Percentiles rank a stretch among this genome's conserved stretches.
Evolutionary conservation across 179 eudicot species (phyloP).

Genomic region (Beta macrorhiza): DNA sequence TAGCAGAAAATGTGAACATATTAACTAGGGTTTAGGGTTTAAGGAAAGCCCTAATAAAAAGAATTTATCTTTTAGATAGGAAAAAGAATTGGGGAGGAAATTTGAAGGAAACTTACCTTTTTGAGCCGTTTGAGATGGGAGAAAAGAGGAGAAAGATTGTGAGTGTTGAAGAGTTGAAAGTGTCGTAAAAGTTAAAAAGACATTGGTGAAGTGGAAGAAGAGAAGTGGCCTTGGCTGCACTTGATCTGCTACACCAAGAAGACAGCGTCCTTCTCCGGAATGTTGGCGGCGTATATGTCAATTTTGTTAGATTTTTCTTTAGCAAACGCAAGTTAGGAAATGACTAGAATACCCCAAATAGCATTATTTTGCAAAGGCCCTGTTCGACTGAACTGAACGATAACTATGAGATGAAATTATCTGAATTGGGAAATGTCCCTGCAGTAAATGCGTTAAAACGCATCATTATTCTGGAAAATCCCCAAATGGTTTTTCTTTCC

Average conservation of each 20-base stretch:
- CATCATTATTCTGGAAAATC: too few species aligned
- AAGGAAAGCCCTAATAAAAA: constrained; percentile 9
- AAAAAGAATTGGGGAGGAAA: background rate
- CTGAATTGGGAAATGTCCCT: too few species aligned
- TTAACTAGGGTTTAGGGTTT: constrained; percentile 38
- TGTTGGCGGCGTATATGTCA: constrained; percentile 4
- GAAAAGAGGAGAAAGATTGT: background rate
- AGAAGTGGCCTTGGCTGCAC: background rate
- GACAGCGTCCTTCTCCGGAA: background rate
- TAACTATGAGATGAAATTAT: too few species aligned
- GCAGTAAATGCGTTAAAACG: too few species aligned
- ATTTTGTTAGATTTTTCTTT: background rate
- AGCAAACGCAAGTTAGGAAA: background rate
- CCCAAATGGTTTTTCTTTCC: too few species aligned
- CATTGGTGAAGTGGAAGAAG: background rate
- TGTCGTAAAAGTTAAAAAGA: background rate
- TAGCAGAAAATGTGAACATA: background rate
- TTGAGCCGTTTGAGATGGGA: background rate
- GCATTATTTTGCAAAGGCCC: too few species aligned
- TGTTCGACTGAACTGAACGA: too few species aligned
- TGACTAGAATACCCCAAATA: background rate
- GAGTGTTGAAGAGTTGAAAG: background rate
- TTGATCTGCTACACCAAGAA: constrained; percentile 11
- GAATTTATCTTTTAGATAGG: background rate
- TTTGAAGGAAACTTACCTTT: constrained; percentile 3